Evolutionary conservation across 192 early-diverging fungal genomes (phyloP), one percentile per base, ranked within the genome.

Genomic region (Linnemannia elongata): DNA sequence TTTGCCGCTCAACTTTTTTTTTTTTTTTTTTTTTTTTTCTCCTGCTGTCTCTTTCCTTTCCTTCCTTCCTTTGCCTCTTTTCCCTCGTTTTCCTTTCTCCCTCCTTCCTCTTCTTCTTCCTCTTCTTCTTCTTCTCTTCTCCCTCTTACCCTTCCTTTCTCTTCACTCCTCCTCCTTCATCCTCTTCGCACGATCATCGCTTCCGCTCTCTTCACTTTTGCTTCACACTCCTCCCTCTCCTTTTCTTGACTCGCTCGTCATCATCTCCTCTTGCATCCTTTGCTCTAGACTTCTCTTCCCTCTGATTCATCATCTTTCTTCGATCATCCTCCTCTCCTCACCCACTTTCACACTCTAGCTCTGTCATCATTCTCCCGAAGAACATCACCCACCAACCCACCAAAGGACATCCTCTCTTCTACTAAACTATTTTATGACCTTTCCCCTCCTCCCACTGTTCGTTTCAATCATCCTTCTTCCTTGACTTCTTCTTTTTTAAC

Each of bases 31-130:
- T n/a, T n/a, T n/a, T n/a, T n/a, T n/a, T n/a, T n/a, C 35, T 10
- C n/a, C 22, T 18, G 6, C 18, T 68, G 24, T 44, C n/a, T 41
- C 41, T 39, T 1, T 47, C 44, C 54, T 45, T 18, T 17, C 72
- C 66, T 60, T 69, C 60, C n/a, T 42, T n/a, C 69, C 45, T 70
- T 83, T 74, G n/a, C n/a, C n/a, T n/a, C n/a, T 60, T 63, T 60
- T 27, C 38, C 66, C 22, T 74, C 70, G 15, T 17, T 60, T 39
- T 36, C 52, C 44, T 44, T 66, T 33, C 45, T 22, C 41, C 45
- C n/a, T n/a, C 42, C 15, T 52, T 71, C 54, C 24, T 47, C 36
- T 39, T 76, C 70, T 24, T 13, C 42, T 30, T 41, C 47, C 36
- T 33, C 44, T 36, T 66, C 49, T 13, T 45, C 15, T 83, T 36